Base-by-base conservation (phyloP, 306 rosid genomes). In the Vigna mungo region DNA sequence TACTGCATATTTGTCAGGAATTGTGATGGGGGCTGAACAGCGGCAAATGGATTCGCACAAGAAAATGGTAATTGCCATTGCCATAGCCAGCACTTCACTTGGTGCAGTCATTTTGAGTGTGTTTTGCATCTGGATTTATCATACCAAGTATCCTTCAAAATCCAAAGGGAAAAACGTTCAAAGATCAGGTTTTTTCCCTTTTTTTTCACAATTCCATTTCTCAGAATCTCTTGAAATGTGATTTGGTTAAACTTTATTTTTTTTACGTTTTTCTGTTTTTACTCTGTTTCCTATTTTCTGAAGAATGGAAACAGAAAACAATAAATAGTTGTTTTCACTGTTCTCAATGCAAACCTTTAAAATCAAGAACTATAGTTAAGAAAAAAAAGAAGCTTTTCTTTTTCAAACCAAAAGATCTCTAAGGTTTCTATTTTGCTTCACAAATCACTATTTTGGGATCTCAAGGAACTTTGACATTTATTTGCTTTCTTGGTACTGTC, bases 61-160 rank as follows among this genome's bases (percentile, higher is more conserved):
- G 88, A 95, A 83, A 82, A 84, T 87, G 84, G 44, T 87, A 1
- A 84, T 87, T 39, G 87, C 85, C 4, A 78, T 92, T 15, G 58
- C 81, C 1, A 85, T 80, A 34, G 86, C 86, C 36, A 80, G 92
- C 62, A 75, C 85, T 66, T 51, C 87, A 48, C 77, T 92, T 20
- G 84, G 81, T 78, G 85, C 74, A 9, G 60, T 87, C 79, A 27
- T 89, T 37, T 82, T 86, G 60, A 76, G 78, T 51, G 25, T 85
- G 47, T 66, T 90, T 18, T 76, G 84, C 68, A 65, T 88, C 68
- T 89, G 99, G 96, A 65, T 90, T 80, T 90, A 79, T 73, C 71
- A 76, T 58, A 82, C 73, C 74, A 88, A 79, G 53, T 70, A 9
- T 71, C 67, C 85, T 2, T 66, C 68, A 73, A 90, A 85, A 83